Evolutionary conservation across 768 basidiomycete genomes (phyloP).

Genomic region (Mycena metata): DNA sequence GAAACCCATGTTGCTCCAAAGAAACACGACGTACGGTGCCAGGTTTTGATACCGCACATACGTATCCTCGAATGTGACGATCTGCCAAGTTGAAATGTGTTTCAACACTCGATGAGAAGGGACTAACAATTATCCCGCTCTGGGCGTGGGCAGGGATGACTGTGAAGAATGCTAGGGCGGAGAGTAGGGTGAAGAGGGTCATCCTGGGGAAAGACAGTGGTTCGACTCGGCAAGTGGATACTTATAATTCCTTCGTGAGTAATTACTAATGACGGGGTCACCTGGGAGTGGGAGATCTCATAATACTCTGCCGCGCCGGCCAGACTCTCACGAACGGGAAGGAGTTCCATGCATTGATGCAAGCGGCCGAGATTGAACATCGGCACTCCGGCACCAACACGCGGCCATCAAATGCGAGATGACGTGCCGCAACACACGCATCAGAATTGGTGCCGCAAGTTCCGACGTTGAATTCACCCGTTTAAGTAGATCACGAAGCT

Average conservation of each 20-base stretch:
- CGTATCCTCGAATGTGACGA: no score
- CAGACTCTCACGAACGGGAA: constrained; percentile 13
- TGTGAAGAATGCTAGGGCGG: constrained; percentile 13
- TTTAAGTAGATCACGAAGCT: no score
- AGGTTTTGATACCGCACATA: no score
- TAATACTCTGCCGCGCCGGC: constrained; percentile 7
- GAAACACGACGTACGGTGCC: no score
- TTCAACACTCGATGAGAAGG: constrained; percentile 2
- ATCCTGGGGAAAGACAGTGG: constrained; percentile 22
- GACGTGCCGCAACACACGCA: no score
- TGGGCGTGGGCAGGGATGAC: constrained; percentile 16
- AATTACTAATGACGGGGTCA: constrained; percentile 14
- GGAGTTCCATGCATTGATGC: no score
- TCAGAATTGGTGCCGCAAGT: no score
- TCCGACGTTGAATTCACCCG: no score
- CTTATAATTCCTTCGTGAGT: constrained; percentile 7
- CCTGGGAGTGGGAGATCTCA: constrained; percentile 9
- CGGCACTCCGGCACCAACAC: no score
- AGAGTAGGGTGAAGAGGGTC: constrained; percentile 12
- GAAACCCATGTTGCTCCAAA: no score
- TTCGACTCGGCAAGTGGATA: constrained; percentile 2
- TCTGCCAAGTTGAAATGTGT: constrained; percentile 6
- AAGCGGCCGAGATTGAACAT: no score
- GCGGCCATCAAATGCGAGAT: no score
- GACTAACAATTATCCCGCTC: constrained; percentile 27